phyloP scores from a whole-genome alignment of 768 basidiomycete species.

The Gymnopilus junonius region DNA sequence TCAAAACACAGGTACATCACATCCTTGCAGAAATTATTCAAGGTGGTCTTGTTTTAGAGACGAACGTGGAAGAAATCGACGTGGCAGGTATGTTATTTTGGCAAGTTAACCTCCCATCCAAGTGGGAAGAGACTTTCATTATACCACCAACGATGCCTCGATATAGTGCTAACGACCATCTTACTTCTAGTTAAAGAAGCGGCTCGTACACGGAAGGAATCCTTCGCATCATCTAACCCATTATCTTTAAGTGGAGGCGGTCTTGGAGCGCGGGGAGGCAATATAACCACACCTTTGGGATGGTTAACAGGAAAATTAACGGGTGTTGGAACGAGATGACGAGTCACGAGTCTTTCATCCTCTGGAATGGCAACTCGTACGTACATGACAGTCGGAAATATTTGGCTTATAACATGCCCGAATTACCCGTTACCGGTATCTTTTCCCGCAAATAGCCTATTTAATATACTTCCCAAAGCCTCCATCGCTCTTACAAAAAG shows the following conservation, averaged over 20 bases:
- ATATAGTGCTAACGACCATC: conserved; percentile 7
- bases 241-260: conserved; percentile 73
- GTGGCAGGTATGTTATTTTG: conserved; percentile 54
- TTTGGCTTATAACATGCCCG: conserved; percentile 7
- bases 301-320: conserved; percentile 81
- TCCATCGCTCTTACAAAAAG: not conserved
- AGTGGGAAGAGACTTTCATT: not conserved
- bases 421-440: conserved; percentile 3
- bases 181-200: conserved; percentile 63
- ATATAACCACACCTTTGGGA: conserved; percentile 72
- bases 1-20: conserved; percentile 75
- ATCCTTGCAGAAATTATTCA: conserved; percentile 96
- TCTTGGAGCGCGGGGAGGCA: conserved; percentile 60
- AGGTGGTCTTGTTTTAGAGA: conserved; percentile 95
- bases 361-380: not conserved
- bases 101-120: conserved; percentile 14
- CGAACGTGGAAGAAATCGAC: conserved; percentile 87
- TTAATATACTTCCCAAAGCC: conserved; percentile 8
- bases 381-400: not conserved
- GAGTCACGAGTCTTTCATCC: conserved; percentile 9
- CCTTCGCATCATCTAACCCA: conserved; percentile 82
- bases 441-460: conserved; percentile 9
- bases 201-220: conserved; percentile 74
- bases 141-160: not conserved
- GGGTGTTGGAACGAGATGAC: conserved; percentile 59